These are phyloP conservation scores for Ceratobasidium sp. DNA, from an alignment of 1,284 basidiomycete genomes.

Conservation along the genomic window DNA sequence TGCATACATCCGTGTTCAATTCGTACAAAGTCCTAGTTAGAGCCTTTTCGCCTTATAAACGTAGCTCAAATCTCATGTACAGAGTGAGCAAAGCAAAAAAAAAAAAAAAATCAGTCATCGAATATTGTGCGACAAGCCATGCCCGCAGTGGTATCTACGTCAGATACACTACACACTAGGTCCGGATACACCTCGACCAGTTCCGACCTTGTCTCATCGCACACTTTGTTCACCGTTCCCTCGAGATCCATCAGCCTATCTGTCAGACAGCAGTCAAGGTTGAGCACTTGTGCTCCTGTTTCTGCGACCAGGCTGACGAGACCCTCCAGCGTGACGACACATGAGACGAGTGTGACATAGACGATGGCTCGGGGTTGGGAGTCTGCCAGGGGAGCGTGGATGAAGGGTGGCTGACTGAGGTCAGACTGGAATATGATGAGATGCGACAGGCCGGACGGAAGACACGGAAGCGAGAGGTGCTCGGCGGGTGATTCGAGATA, in stretches of 20 bases:
- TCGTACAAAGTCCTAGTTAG: too few species aligned
- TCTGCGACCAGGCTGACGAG: neutral
- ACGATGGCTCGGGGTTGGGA: too few species aligned
- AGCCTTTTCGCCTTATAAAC: too few species aligned
- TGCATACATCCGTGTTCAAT: too few species aligned
- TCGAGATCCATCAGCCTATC: neutral
- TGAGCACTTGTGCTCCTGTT: neutral
- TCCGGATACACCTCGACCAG: neutral
- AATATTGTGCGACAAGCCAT: neutral
- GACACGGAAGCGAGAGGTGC: too few species aligned
- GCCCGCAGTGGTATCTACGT: neutral
- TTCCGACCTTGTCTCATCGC: neutral
- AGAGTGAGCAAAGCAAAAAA: neutral
- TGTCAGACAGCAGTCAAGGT: neutral
- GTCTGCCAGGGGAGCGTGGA: too few species aligned
- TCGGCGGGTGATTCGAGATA: too few species aligned
- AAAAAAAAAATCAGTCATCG: neutral
- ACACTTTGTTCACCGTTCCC: neutral
- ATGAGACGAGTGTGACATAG: neutral
- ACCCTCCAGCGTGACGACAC: neutral
- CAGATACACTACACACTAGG: neutral
- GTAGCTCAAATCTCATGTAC: too few species aligned
- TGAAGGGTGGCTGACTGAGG: too few species aligned
- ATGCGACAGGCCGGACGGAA: too few species aligned
- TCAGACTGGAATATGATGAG: too few species aligned